These are phyloP conservation scores for Mycena olivaceomarginata DNA, from an alignment of 768 basidiomycete genomes.

Conservation along the genomic window DNA sequence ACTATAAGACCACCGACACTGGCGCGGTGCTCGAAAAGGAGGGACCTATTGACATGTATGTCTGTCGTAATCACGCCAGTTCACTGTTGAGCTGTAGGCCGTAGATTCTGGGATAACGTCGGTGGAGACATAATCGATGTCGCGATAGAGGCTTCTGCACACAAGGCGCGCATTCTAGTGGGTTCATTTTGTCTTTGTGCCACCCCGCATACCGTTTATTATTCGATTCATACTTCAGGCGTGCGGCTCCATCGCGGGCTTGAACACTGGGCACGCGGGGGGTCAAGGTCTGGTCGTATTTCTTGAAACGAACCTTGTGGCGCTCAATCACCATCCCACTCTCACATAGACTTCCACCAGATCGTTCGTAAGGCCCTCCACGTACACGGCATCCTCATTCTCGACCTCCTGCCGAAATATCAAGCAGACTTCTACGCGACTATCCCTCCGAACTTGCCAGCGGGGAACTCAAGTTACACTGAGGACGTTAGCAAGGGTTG, in stretches of 20 bases:
- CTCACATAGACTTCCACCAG: constrained; percentile 49
- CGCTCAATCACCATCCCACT: constrained; percentile 29
- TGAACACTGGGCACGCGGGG: constrained; percentile 43
- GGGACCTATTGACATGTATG: constrained; percentile 23
- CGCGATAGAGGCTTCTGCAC: constrained; percentile 57
- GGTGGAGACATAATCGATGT: constrained; percentile 56
- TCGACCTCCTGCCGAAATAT: constrained; percentile 49
- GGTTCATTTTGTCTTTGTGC: not conserved
- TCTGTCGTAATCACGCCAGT: not conserved
- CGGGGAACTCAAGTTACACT: constrained; percentile 55
- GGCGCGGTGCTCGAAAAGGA: constrained; percentile 11
- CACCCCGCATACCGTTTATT: not conserved
- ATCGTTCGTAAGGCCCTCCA: constrained; percentile 58
- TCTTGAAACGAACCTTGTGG: not conserved
- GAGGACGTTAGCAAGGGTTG: constrained; percentile 57
- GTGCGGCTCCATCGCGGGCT: constrained; percentile 40
- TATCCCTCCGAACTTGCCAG: constrained; percentile 53
- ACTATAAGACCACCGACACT: constrained; percentile 21
- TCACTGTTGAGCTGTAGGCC: not conserved
- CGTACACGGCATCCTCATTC: constrained; percentile 61
- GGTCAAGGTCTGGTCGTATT: constrained; percentile 37
- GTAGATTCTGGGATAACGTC: constrained; percentile 31
- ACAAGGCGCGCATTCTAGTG: constrained; percentile 58
- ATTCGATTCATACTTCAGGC: not conserved
- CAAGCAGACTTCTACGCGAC: constrained; percentile 52